phyloP scores from a whole-genome alignment of 495 filamentous ascomycete genomes.

The Penicillium waksmanii region DNA sequence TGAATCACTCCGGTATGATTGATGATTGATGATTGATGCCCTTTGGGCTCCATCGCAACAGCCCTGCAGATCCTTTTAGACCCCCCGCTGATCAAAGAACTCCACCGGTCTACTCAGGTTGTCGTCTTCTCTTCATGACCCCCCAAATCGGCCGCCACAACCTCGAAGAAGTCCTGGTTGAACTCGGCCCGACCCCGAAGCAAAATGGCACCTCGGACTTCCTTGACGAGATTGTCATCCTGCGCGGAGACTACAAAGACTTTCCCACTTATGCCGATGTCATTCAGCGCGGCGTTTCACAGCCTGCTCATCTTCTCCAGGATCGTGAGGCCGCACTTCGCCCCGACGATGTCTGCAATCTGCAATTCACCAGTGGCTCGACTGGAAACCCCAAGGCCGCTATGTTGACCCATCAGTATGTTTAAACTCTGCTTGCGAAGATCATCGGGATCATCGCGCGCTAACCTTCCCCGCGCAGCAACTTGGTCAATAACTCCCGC shows the following conservation, averaged over 20 bases:
- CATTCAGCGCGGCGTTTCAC: conserved; percentile 32
- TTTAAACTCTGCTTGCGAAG: conserved; percentile 5
- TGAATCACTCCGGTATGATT: conserved; percentile 63
- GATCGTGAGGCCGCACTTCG: conserved; percentile 52
- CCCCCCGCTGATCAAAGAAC: no score
- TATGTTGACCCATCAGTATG: conserved; percentile 73
- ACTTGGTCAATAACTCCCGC: conserved; percentile 70
- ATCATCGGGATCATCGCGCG: background rate
- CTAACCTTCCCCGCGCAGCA: conserved; percentile 41
- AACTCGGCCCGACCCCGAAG: conserved; percentile 49
- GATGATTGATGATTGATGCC: conserved; percentile 1
- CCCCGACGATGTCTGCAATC: conserved; percentile 66
- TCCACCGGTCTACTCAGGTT: conserved; percentile 38
- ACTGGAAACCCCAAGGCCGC: conserved; percentile 73
- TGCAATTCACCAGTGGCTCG: conserved; percentile 74
- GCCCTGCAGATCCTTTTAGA: background rate
- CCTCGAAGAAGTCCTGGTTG: conserved; percentile 55
- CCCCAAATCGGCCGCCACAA: conserved; percentile 61
- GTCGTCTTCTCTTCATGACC: conserved; percentile 66
- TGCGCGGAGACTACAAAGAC: conserved; percentile 52
- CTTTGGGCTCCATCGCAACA: conserved; percentile 10
- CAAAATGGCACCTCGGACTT: conserved; percentile 30
- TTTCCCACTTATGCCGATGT: conserved; percentile 59
- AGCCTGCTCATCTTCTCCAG: conserved; percentile 44
- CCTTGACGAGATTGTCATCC: conserved; percentile 56